Percentiles rank a stretch among this genome's conserved stretches.
Conservation (phyloP, 768 basidiomycete genomes). For the Pholiota microspora region DNA sequence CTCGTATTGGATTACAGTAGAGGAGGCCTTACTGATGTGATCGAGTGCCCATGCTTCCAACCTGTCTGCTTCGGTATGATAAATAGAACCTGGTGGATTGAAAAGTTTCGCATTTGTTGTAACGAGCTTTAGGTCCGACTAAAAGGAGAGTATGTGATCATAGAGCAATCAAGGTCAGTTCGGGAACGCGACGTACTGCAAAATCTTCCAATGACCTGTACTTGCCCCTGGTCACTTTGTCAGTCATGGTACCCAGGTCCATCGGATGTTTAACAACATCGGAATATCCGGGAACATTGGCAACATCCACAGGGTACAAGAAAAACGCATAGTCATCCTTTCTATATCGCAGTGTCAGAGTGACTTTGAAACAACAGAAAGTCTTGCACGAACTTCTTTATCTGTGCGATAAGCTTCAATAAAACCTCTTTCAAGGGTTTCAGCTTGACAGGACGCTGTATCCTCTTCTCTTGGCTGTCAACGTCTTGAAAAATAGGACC, state of each 20-base stretch:
- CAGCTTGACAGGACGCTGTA: slow-evolving; percentile 62
- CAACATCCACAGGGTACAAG: slow-evolving; percentile 60
- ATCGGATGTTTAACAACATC: slow-evolving; percentile 82
- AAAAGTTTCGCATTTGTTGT: slow-evolving; percentile 73
- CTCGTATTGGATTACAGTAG: slow-evolving; percentile 78
- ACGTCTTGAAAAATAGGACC: slow-evolving; percentile 26
- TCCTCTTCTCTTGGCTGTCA: slow-evolving; percentile 39
- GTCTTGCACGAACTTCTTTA: slow-evolving; percentile 60
- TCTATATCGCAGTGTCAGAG: slow-evolving; percentile 33
- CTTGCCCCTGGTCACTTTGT: slow-evolving; percentile 71
- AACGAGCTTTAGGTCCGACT: slow-evolving; percentile 74
- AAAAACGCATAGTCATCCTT: slow-evolving; percentile 89
- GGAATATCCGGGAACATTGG: slow-evolving; percentile 58
- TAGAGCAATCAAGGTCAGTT: too few species aligned
- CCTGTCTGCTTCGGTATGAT: slow-evolving; percentile 69
- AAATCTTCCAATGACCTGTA: slow-evolving; percentile 84
- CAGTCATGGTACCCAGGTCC: slow-evolving; percentile 87
- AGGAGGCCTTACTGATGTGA: slow-evolving; percentile 66
- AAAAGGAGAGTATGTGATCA: too few species aligned
- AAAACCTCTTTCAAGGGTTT: slow-evolving; percentile 81
- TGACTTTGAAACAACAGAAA: not conserved
- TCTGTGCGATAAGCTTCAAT: slow-evolving; percentile 60
- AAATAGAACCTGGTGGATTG: slow-evolving; percentile 74
- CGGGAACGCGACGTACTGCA: slow-evolving; percentile 53
- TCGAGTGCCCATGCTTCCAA: slow-evolving; percentile 72